Conservation (phyloP, 176 grass and related monocot genomes). For the Bothriochloa decipiens region DNA sequence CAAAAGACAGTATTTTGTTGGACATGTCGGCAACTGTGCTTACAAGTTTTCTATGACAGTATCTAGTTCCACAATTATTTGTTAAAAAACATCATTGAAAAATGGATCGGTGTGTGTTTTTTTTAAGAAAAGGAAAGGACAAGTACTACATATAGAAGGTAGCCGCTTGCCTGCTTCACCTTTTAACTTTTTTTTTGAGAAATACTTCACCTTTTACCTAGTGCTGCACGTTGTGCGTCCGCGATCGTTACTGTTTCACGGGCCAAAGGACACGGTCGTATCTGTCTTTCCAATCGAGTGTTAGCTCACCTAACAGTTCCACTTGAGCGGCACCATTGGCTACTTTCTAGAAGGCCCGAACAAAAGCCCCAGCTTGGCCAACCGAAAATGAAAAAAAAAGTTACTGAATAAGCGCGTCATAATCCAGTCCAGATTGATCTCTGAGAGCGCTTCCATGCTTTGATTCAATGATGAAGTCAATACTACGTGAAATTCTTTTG, state of each 20-base stretch:
- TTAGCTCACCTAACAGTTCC: slow-evolving; percentile 42
- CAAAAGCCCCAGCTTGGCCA: background rate
- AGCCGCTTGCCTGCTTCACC: background rate
- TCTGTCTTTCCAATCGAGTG: background rate
- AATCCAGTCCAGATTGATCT: background rate
- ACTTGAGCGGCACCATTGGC: background rate
- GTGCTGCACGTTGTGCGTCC: background rate
- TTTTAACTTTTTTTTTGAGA: background rate
- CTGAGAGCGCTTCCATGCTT: background rate
- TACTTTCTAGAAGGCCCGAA: slow-evolving; percentile 11
- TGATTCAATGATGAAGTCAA: background rate
- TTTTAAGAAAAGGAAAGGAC: background rate
- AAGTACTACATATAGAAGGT: background rate
- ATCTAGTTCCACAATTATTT: background rate
- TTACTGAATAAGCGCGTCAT: background rate
- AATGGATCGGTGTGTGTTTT: background rate
- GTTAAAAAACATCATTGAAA: background rate
- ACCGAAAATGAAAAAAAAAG: background rate
- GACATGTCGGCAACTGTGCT: background rate
- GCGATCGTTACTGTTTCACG: background rate
- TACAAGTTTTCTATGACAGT: background rate
- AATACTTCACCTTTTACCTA: background rate
- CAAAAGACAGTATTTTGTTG: no score
- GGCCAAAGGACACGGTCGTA: background rate
- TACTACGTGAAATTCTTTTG: background rate